These are phyloP conservation scores for Neofusicoccum ribis DNA, from an alignment of 2,329 filamentous ascomycete species.

Conservation along the genomic window DNA sequence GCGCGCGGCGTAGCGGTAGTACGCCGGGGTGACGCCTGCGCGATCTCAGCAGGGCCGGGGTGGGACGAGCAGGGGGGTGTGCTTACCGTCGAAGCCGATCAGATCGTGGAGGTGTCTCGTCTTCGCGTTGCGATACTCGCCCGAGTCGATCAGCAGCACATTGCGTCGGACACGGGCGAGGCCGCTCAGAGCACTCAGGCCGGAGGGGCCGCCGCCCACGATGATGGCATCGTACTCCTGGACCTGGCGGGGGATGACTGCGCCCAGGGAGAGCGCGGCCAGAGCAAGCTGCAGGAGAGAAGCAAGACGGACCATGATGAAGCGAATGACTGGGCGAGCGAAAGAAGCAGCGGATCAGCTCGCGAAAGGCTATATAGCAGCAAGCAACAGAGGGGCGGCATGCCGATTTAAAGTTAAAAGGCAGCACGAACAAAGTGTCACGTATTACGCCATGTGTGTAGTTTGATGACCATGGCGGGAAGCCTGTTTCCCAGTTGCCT, in stretches of 20 bases:
- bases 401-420: background rate
- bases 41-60: background rate
- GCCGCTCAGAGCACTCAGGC: slow-evolving; percentile 42
- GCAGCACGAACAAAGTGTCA: background rate
- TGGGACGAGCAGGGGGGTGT: background rate
- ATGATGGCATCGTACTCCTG: slow-evolving; percentile 39
- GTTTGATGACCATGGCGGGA: background rate
- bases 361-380: too few relatives aligned
- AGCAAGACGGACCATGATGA: background rate
- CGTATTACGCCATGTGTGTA: background rate
- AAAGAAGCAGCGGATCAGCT: background rate
- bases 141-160: slow-evolving; percentile 46
- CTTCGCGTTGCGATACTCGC: slow-evolving; percentile 44
- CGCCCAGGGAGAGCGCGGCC: background rate
- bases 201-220: slow-evolving; percentile 48
- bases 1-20: slow-evolving; percentile 3
- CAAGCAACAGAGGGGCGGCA: background rate
- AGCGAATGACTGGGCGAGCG: background rate
- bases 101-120: slow-evolving; percentile 1
- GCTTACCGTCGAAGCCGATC: slow-evolving; percentile 8
- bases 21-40: slow-evolving; percentile 3
- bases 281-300: background rate
- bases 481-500: background rate
- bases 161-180: slow-evolving; percentile 43
- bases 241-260: background rate